A percentile compares a stretch with the other conserved stretches of the same genome.
Evolutionary conservation across 2,329 filamentous ascomycete genomes (phyloP).

Genomic region (Colletotrichum graminicola): DNA sequence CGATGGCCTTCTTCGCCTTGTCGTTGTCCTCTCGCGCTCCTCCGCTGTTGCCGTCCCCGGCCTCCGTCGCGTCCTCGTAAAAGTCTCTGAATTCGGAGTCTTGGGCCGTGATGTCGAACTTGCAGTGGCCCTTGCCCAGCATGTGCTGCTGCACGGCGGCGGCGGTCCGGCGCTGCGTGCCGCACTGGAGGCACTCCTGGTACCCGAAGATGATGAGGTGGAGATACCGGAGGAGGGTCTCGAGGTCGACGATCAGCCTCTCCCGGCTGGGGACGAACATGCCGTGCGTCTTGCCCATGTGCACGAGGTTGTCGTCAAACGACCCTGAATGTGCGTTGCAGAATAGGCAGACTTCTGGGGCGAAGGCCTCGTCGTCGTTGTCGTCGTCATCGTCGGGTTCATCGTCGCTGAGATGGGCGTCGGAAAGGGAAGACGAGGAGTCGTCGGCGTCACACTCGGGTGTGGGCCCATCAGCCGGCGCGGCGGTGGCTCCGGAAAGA

Average conservation of each 20-base stretch:
- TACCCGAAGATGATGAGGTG: constrained; percentile 62
- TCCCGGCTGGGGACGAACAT: constrained; percentile 57
- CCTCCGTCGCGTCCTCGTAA: constrained; percentile 49
- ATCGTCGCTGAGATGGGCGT: neutral
- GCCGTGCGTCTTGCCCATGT: constrained; percentile 64
- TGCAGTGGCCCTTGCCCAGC: constrained; percentile 62
- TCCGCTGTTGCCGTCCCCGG: neutral
- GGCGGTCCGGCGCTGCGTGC: constrained; percentile 55
- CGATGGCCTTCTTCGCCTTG: neutral
- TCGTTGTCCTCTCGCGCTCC: neutral
- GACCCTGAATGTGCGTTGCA: constrained; percentile 50
- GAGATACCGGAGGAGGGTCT: constrained; percentile 61
- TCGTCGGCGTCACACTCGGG: constrained; percentile 8
- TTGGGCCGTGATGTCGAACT: constrained; percentile 52
- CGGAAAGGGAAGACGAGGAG: constrained; percentile 25
- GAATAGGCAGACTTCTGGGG: constrained; percentile 56
- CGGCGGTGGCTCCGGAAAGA: neutral
- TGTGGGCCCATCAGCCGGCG: neutral
- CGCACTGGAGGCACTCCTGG: constrained; percentile 64
- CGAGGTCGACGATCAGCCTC: constrained; percentile 58
- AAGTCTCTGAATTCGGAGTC: constrained; percentile 57
- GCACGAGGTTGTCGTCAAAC: constrained; percentile 55
- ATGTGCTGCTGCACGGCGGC: constrained; percentile 65
- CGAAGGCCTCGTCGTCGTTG: constrained; percentile 42
- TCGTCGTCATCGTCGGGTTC: neutral